Evolutionary conservation across 2,329 filamentous ascomycete species (phyloP), one percentile per base, ranked within the genome.

Genomic region (Shiraia bambusicola): DNA sequence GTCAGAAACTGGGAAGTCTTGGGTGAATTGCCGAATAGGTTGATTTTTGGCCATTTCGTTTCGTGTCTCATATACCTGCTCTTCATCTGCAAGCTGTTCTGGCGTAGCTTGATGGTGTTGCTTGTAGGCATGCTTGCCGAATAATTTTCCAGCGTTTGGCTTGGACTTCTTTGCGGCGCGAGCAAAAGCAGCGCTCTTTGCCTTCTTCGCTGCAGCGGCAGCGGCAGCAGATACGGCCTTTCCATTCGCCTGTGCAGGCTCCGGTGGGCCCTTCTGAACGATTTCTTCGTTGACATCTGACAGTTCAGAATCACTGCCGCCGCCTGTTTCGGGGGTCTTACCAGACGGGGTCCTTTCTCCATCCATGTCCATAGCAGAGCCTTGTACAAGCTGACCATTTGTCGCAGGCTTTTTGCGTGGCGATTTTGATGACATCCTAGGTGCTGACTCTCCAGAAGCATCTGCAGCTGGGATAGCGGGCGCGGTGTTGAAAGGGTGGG

Each of bases 231-330:
- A 49, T 34, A 45, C 37, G 3, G 31, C 32, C 22, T 58, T 62
- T 22, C 56, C 59, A 28, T 65, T 65, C 11, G 41, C 42, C 17
- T 57, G 52, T 19, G 52, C 42, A 15, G 58, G 59, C 34, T 63
- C 59, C 17, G 65, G 63, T 7, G 63, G 61, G 2, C 59, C 61
- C 34, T 63, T 63, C 32, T 65, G 58, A 11, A 67, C 58, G 27
- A 69, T 67, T 26, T 67, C 65, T 47, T 69, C 66, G 25, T 69
- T 65, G 31, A 68, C 63, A 8, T 69, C 66, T 4, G 64, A 67
- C 4, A 69, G 54, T 30, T 66, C 66, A 28, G 65, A 68, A 46
- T 67, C 65, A 32, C 59, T 66, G 7, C 42, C 54, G 12, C 47
- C 54, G 28, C 45, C 62, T 32, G 52, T 54, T 17, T 62, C 57